Conservation (phyloP, 495 filamentous ascomycete genomes). For the Cryomyces minteri region DNA sequence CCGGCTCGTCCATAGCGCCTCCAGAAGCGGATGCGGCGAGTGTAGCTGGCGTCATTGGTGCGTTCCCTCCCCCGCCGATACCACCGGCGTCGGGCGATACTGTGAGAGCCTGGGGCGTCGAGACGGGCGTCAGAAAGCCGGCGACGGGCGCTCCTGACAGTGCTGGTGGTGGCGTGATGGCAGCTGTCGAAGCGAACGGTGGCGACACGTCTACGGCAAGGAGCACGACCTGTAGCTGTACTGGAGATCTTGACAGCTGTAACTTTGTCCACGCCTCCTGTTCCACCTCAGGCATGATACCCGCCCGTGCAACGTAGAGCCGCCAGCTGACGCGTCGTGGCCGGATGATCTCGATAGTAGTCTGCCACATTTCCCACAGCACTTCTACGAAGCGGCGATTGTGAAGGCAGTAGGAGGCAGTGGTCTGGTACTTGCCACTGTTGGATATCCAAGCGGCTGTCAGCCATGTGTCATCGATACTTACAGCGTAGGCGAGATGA, state of each 20-base stretch:
- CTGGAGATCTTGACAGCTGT: conserved; percentile 3
- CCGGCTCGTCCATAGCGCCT: conserved; percentile 20
- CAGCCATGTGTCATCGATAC: conserved; percentile 71
- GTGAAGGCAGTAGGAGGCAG: conserved; percentile 53
- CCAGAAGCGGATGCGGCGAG: conserved; percentile 26
- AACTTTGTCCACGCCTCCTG: conserved; percentile 33
- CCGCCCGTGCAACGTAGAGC: conserved; percentile 56
- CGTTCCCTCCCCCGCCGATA: no score
- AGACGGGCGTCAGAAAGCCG: neutral
- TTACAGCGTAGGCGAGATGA: conserved; percentile 73
- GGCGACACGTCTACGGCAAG: conserved; percentile 47
- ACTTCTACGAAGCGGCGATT: conserved; percentile 36
- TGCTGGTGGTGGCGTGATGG: conserved; percentile 24
- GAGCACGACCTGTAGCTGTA: conserved; percentile 34
- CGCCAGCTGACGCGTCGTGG: conserved; percentile 59
- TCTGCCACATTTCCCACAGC: conserved; percentile 67
- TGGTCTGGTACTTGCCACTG: conserved; percentile 55
- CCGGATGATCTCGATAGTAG: conserved; percentile 59
- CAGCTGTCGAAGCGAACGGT: conserved; percentile 43
- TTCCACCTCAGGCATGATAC: conserved; percentile 57
- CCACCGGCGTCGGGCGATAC: conserved; percentile 4
- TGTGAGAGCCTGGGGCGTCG: conserved; percentile 14
- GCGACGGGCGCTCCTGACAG: neutral
- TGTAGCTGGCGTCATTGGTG: conserved; percentile 20
- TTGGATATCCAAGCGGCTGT: conserved; percentile 87